A percentile compares a stretch with the other conserved stretches of the same genome.
phyloP scores from a whole-genome alignment of 2,329 filamentous ascomycete genomes.

The Coleophoma eucalyptorum region DNA sequence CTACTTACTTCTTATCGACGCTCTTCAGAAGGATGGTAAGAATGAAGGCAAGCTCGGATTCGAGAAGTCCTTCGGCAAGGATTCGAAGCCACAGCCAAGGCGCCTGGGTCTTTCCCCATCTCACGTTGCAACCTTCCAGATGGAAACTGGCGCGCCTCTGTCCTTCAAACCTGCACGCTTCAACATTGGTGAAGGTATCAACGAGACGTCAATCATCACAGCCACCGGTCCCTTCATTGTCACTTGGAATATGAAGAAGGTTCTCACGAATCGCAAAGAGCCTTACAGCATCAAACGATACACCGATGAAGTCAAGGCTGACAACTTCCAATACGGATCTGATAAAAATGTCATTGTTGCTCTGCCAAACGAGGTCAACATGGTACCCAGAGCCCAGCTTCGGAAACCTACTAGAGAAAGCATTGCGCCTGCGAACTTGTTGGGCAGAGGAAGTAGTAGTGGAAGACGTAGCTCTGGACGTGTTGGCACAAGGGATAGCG shows the following conservation, averaged over 20 bases:
- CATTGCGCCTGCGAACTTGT: slow-evolving; percentile 57
- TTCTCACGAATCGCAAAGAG: slow-evolving; percentile 75
- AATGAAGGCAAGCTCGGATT: slow-evolving; percentile 98
- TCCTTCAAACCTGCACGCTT: slow-evolving; percentile 90
- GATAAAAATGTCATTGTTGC: slow-evolving; percentile 99
- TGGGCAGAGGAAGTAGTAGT: slow-evolving; percentile 38
- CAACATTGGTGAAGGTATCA: slow-evolving; percentile 77
- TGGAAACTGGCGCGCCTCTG: slow-evolving; percentile 85
- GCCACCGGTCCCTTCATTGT: slow-evolving; percentile 96
- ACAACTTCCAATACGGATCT: slow-evolving; percentile 96
- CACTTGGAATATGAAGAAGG: slow-evolving; percentile 92
- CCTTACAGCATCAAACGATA: slow-evolving; percentile 98
- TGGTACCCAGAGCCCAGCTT: slow-evolving; percentile 84
- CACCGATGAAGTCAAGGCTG: slow-evolving; percentile 90
- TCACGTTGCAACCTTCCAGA: slow-evolving; percentile 95
- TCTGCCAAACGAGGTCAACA: slow-evolving; percentile 94
- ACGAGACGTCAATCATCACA: slow-evolving; percentile 93
- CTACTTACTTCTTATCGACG: slow-evolving; percentile 90
- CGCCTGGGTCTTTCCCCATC: slow-evolving; percentile 84
- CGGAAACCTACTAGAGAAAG: slow-evolving; percentile 90
- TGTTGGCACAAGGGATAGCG: slow-evolving; percentile 49
- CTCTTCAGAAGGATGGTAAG: slow-evolving; percentile 87
- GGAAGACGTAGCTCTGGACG: slow-evolving; percentile 44
- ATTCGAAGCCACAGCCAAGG: slow-evolving; percentile 88
- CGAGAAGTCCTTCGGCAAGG: slow-evolving; percentile 87